These are phyloP conservation scores for Psilocybe mexicana DNA, from an alignment of 1,284 basidiomycete genomes.

Conservation along the genomic window DNA sequence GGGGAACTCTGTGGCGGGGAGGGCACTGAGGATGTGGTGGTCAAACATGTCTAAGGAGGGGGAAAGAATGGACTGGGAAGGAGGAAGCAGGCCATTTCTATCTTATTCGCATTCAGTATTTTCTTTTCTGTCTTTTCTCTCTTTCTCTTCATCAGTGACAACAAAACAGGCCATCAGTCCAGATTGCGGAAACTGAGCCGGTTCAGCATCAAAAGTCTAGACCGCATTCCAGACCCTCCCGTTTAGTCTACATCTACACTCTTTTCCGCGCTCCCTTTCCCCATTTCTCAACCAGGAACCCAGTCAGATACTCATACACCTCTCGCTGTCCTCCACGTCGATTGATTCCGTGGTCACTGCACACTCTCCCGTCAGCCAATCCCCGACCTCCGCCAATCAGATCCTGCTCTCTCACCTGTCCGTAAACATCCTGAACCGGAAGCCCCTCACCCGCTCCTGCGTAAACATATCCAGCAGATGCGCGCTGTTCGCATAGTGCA, in stretches of 20 bases:
- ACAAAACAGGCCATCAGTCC: neutral
- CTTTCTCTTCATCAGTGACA: neutral
- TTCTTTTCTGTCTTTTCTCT: neutral
- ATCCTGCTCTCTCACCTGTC: conserved; percentile 65
- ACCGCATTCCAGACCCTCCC: neutral
- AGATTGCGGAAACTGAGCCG: neutral
- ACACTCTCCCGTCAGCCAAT: conserved; percentile 19
- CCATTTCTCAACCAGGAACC: conserved; percentile 89
- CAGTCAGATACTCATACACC: conserved; percentile 84
- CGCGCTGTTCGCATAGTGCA: conserved; percentile 91
- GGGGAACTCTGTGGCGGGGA: neutral
- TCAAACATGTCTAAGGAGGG: neutral
- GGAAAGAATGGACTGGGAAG: neutral
- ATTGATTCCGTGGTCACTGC: conserved; percentile 77
- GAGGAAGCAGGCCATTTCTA: neutral
- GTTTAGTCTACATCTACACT: conserved; percentile 3
- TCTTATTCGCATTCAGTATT: neutral
- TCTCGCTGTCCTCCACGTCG: conserved; percentile 80
- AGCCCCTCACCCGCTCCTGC: conserved; percentile 70
- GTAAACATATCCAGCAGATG: conserved; percentile 93
- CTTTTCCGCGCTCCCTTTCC: conserved; percentile 60
- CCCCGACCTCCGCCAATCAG: conserved; percentile 3
- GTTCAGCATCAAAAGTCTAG: conserved; percentile 1
- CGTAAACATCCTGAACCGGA: conserved; percentile 94
- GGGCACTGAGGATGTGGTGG: neutral